Percentiles rank a stretch among this genome's conserved stretches.
phyloP scores from a whole-genome alignment of 2,329 filamentous ascomycete genomes.

The Colletotrichum kahawae region DNA sequence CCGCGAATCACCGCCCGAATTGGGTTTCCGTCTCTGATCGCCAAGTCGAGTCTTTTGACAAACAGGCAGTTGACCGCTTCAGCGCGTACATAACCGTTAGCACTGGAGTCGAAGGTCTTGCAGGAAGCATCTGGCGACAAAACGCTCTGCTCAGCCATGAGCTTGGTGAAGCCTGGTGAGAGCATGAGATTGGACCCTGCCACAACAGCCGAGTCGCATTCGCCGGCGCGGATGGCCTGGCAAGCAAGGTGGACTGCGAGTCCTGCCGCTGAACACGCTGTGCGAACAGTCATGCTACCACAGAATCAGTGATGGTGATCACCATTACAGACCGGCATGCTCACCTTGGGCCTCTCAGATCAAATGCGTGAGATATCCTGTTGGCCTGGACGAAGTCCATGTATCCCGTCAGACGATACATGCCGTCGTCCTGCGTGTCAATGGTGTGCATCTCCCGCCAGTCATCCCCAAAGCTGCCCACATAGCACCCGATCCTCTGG shows the following conservation, averaged over 20 bases:
- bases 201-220: constrained; percentile 34
- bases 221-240: constrained; percentile 28
- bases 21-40: constrained; percentile 42
- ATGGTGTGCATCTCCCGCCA: constrained; percentile 26
- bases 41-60: constrained; percentile 44
- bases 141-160: constrained; percentile 28
- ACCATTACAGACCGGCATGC: neutral
- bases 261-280: constrained; percentile 38
- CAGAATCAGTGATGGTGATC: neutral
- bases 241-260: constrained; percentile 36
- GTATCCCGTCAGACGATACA: constrained; percentile 19
- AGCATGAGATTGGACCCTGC: constrained; percentile 34
- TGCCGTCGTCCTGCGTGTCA: constrained; percentile 11
- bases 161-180: neutral
- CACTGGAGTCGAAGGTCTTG: constrained; percentile 41
- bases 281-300: constrained; percentile 36
- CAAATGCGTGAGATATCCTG: constrained; percentile 24
- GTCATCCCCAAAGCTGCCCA: constrained; percentile 31
- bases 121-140: constrained; percentile 29
- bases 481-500: constrained; percentile 28
- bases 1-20: constrained; percentile 34
- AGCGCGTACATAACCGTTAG: constrained; percentile 46
- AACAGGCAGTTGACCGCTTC: constrained; percentile 44
- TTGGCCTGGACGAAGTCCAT: constrained; percentile 27
- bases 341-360: constrained; percentile 8